These are phyloP conservation scores for Pilasporangium apinafurcum DNA, from an alignment of 352 stramenopile species.

Conservation along the genomic window DNA sequence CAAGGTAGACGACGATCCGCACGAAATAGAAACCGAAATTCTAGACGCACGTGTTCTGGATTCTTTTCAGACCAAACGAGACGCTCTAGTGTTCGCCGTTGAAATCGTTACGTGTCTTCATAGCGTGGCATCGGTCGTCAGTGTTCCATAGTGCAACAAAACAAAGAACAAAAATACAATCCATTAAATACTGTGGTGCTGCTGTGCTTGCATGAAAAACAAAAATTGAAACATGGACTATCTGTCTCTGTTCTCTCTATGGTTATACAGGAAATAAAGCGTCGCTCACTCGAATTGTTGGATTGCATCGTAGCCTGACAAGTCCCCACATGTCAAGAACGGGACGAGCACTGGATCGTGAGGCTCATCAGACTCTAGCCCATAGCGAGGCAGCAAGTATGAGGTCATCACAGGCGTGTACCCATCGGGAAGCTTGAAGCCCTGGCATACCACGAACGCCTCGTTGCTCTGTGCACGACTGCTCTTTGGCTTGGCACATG, in stretches of 20 bases:
- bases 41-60: slow-evolving; percentile 32
- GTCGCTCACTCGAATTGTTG: slow-evolving; percentile 56
- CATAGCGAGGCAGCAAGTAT: slow-evolving; percentile 62
- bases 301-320: slow-evolving; percentile 87
- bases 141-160: slow-evolving; percentile 8
- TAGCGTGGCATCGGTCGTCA: slow-evolving; percentile 30
- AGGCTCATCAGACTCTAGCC: slow-evolving; percentile 28
- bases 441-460: slow-evolving; percentile 95
- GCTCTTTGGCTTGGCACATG: slow-evolving; percentile 95
- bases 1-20: background rate
- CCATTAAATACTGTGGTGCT: slow-evolving; percentile 6
- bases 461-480: slow-evolving; percentile 95
- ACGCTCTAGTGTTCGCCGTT: slow-evolving; percentile 30
- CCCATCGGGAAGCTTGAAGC: slow-evolving; percentile 78
- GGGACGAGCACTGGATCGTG: slow-evolving; percentile 76
- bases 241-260: slow-evolving; percentile 9
- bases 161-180: background rate
- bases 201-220: too few species aligned
- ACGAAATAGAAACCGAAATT: slow-evolving; percentile 13
- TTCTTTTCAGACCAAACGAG: slow-evolving; percentile 28
- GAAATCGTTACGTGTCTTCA: slow-evolving; percentile 33
- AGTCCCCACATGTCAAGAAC: slow-evolving; percentile 90
- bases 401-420: slow-evolving; percentile 88
- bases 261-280: too few species aligned
- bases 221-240: background rate